These are phyloP conservation scores for Alopecurus myosuroides DNA, from an alignment of 176 grass and related monocot genomes.

Conservation along the genomic window DNA sequence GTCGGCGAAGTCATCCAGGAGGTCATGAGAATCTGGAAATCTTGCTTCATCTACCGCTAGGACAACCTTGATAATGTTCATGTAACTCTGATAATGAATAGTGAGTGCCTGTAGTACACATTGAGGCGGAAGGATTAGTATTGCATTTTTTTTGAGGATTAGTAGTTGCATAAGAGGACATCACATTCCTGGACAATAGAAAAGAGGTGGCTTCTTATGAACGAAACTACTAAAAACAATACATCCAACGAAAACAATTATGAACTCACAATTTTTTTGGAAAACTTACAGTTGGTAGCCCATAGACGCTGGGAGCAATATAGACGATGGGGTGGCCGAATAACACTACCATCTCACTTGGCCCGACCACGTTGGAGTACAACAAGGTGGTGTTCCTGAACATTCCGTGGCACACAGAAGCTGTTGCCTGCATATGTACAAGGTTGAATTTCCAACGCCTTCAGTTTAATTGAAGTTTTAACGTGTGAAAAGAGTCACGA, in stretches of 20 bases:
- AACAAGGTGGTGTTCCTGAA: constrained; percentile 62
- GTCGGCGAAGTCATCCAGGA: constrained; percentile 63
- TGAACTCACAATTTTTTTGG: background rate
- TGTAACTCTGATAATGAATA: constrained; percentile 75
- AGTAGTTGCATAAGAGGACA: background rate
- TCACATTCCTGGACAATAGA: too few relatives aligned
- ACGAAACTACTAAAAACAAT: too few relatives aligned
- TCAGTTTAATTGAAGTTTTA: background rate
- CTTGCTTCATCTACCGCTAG: constrained; percentile 50
- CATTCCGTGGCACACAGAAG: constrained; percentile 39
- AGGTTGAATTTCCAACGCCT: background rate
- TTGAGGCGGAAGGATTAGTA: background rate
- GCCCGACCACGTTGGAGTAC: constrained; percentile 69
- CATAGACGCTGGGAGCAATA: constrained; percentile 58
- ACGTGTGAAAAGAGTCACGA: too few relatives aligned
- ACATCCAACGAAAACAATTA: too few relatives aligned
- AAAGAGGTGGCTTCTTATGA: too few relatives aligned
- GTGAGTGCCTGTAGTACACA: constrained; percentile 54
- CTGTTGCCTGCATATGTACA: constrained; percentile 33
- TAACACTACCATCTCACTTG: constrained; percentile 51
- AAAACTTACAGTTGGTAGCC: constrained; percentile 53
- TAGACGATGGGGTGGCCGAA: constrained; percentile 60
- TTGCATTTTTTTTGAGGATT: too few relatives aligned
- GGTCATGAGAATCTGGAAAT: constrained; percentile 41
- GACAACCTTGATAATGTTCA: constrained; percentile 60